Conservation (phyloP, 2,329 filamentous ascomycete species). For the Alternaria ethzedia region DNA sequence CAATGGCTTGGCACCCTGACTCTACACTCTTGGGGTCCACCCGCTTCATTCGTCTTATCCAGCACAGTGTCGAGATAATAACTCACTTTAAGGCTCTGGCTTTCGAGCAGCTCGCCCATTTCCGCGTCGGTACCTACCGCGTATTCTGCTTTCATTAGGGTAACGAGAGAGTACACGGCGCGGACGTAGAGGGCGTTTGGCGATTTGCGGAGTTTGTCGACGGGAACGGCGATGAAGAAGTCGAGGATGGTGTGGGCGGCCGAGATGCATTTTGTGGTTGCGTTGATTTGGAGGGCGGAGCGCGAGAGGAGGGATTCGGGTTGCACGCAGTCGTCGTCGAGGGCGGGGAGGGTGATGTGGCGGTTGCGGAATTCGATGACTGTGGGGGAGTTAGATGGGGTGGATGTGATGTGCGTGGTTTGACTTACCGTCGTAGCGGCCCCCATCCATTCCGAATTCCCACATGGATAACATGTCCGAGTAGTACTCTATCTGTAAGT, state of each 20-base stretch:
- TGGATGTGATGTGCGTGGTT: fast-evolving
- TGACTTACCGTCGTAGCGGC: slow-evolving; percentile 35
- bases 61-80: slow-evolving; percentile 38
- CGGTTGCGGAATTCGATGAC: slow-evolving; percentile 45
- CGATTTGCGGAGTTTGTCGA: slow-evolving; percentile 29
- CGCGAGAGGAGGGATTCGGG: slow-evolving; percentile 42
- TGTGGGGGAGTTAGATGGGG: background rate
- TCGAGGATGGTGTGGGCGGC: slow-evolving; percentile 43
- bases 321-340: slow-evolving; percentile 42
- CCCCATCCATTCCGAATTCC: slow-evolving; percentile 49
- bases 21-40: slow-evolving; percentile 39
- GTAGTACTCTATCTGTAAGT: slow-evolving; percentile 38
- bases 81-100: slow-evolving; percentile 39
- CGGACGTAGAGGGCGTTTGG: slow-evolving; percentile 42
- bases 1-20: slow-evolving; percentile 42
- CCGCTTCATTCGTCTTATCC: slow-evolving; percentile 28
- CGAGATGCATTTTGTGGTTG: slow-evolving; percentile 44
- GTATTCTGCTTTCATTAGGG: slow-evolving; percentile 44
- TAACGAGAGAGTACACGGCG: slow-evolving; percentile 40
- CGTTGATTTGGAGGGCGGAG: slow-evolving; percentile 44
- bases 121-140: slow-evolving; percentile 42
- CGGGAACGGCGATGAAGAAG: slow-evolving; percentile 30
- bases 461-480: slow-evolving; percentile 46
- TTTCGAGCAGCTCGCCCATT: slow-evolving; percentile 43
- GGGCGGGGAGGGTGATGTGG: slow-evolving; percentile 40